These are phyloP conservation scores for Cryphonectria naterciae DNA, from an alignment of 2,329 filamentous ascomycete genomes.

Conservation along the genomic window DNA sequence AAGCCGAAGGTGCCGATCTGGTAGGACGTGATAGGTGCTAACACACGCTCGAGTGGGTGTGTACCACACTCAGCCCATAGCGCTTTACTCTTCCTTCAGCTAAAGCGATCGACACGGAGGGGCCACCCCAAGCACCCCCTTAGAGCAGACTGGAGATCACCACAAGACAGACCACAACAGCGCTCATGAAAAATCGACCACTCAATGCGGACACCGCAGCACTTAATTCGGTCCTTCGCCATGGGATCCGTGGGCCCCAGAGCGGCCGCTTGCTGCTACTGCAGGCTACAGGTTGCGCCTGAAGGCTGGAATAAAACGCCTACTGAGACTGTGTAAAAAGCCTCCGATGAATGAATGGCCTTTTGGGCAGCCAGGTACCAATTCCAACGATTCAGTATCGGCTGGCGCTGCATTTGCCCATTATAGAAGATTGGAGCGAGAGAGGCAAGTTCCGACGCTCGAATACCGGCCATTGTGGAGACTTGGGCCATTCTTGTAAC, in stretches of 20 bases:
- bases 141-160: neutral
- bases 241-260: neutral
- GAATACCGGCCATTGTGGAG: too few species aligned
- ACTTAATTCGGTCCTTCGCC: constrained; percentile 4
- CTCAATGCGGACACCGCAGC: neutral
- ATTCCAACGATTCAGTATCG: neutral
- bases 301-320: neutral
- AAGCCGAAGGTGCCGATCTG: neutral
- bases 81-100: constrained; percentile 3
- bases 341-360: neutral
- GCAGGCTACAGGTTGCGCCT: constrained; percentile 17
- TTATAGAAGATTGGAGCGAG: neutral
- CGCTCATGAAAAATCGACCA: neutral
- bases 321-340: neutral
- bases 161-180: neutral
- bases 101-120: neutral
- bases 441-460: neutral
- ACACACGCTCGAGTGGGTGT: neutral
- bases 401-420: neutral
- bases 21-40: neutral
- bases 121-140: too few species aligned
- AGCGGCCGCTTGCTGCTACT: constrained; percentile 19
- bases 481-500: too few species aligned
- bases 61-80: constrained; percentile 2
- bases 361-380: neutral